These are phyloP conservation scores for Daldinia sp. DNA, from an alignment of 2,329 filamentous ascomycete species.

Conservation along the genomic window DNA sequence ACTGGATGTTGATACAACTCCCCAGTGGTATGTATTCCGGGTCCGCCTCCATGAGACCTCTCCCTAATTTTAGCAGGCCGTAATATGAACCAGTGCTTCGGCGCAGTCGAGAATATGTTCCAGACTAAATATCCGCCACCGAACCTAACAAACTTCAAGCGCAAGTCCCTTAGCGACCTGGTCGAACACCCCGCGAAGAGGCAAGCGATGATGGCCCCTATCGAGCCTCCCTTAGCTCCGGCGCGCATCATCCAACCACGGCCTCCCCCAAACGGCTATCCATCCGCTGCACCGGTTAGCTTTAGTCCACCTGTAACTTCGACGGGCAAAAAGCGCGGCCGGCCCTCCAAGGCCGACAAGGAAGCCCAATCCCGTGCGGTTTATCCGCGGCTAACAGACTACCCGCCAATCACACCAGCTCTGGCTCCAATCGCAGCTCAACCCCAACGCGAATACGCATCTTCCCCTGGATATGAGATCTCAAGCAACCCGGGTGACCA, in stretches of 20 bases:
- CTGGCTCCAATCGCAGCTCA: slow-evolving; percentile 37
- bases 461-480: slow-evolving; percentile 47
- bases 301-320: slow-evolving; percentile 38
- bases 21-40: slow-evolving; percentile 52
- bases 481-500: slow-evolving; percentile 41
- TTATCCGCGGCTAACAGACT: slow-evolving; percentile 44
- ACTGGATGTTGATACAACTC: slow-evolving; percentile 59
- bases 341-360: slow-evolving; percentile 56
- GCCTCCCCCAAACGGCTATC: slow-evolving; percentile 44
- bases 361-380: slow-evolving; percentile 48
- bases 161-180: slow-evolving; percentile 49
- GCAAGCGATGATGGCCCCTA: slow-evolving; percentile 43
- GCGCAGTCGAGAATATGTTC: slow-evolving; percentile 52
- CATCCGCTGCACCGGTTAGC: slow-evolving; percentile 27
- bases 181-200: slow-evolving; percentile 48
- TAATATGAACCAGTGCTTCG: slow-evolving; percentile 57
- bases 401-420: slow-evolving; percentile 45
- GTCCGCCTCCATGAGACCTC: slow-evolving; percentile 19
- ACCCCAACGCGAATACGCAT: slow-evolving; percentile 46
- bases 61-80: slow-evolving; percentile 51
- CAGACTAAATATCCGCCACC: slow-evolving; percentile 47
- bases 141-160: slow-evolving; percentile 46
- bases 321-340: slow-evolving; percentile 54
- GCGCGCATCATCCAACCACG: slow-evolving; percentile 47
- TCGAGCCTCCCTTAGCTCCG: slow-evolving; percentile 41